Evolutionary conservation across 169 alveolate genomes (phyloP), one percentile per base, ranked within the genome.

Genomic region (Babesia bigemina): DNA sequence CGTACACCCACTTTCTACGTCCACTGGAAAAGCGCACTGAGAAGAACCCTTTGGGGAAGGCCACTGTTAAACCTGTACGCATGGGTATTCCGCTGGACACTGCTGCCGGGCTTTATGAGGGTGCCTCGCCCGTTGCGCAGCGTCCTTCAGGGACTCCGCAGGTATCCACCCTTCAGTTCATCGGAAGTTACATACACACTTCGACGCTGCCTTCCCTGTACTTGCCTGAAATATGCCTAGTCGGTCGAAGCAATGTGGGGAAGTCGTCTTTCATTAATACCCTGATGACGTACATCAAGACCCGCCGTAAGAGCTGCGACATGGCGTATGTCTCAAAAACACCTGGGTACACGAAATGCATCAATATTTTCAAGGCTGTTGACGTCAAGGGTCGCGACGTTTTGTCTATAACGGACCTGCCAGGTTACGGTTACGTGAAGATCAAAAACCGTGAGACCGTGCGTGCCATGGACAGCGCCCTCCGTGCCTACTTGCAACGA

Each of bases 231-330:
- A 53, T 83, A 12, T 83, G 90, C 52, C 71, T 83, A 13, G 83
- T 83, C 12, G 90, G 90, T 8, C 61, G 86, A 2, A 83, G 90
- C 36, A 83, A 83, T 48, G 90, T 83, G 49, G 90, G 90, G 21
- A 83, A 83, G 49, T 83, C 90, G 16, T 75, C 90, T 11, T 83
- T 83, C 75, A 83, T 83, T 21, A 83, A 83, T 62, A 63, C 90
- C 0, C 70, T 83, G 73, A 73, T 83, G 90, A 67, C 73, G 4
- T 83, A 75, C 59, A 50, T 75, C 26, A 83, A 74, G 56, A 75
- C 60, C 22, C 70, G 67, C 33, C 14, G 66, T 0, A 75, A 76
- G 63, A 83, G 66, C 48, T 47, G 85, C 21, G 88, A 81, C 59
- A 58, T 75, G 22, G 90, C 90, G 11, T 83, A 61, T 29, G 90